Base-by-base conservation (phyloP, 768 basidiomycete genomes). In the Clathrus columnatus region DNA sequence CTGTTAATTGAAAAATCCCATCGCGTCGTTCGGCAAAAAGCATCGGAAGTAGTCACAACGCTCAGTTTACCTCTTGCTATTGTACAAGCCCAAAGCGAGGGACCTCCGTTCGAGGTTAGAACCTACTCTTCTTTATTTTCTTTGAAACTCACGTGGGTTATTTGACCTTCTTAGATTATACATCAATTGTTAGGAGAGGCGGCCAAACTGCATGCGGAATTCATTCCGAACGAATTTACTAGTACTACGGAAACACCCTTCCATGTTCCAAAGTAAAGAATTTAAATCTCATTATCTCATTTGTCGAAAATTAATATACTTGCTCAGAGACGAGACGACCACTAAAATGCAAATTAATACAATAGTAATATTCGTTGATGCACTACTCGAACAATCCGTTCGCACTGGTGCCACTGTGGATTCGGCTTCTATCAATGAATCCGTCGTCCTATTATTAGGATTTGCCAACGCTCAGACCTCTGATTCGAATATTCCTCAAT, bases 1-100 rank as follows among this genome's bases (percentile, higher is more conserved):
- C 79, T 97, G 0, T 74, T 98, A 21, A 75, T 92, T 1, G 90
- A 94, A 62, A 90, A 86, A 61, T 78, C 83, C 7, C 87, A 82
- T 60, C 81, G 84, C 17, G 76, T 85, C 30, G 77, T 81, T 10
- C 80, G 84, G 45, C 85, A 84, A 64, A 74, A 70, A 30, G 61
- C 73, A 2, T 77, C 80, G 18, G 89, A 92, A 49, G 76, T 77
- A 5, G 75, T 75, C 45, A 71, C 66, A 42, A 75, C 82, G 0
- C 72, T 93, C 26, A 70, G 79, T 11, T 71, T 97, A 17, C 88
- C 90, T 0, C 72, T 83, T 7, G 74, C 82, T 6, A 63, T 93
- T 2, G 63, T 88, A 10, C 82, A 83, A 28, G 50, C 57, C 73
- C 10, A 64, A 72, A 27, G 62, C 69, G 6, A 57, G 76, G 29